phyloP scores from a whole-genome alignment of 2,329 filamentous ascomycete genomes.

The Scedosporium boydii region DNA sequence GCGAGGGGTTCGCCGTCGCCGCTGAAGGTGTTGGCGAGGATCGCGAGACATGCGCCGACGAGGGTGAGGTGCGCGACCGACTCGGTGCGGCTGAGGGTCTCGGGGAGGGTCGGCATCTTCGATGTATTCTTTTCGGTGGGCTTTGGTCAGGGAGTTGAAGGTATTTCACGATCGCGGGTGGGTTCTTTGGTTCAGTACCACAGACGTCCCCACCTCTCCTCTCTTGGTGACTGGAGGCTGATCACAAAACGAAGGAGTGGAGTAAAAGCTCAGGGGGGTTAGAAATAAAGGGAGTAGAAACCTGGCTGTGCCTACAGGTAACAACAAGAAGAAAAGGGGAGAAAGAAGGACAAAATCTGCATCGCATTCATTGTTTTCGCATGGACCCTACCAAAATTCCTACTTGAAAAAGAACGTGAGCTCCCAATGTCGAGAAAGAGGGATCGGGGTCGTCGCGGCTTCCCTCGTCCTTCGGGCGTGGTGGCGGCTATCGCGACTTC shows the following conservation, averaged over 20 bases:
- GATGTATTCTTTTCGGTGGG: background rate
- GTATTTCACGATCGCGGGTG: too few species aligned
- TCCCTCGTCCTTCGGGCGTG: background rate
- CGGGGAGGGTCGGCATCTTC: slow-evolving; percentile 10
- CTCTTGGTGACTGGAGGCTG: too few species aligned
- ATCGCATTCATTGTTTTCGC: background rate
- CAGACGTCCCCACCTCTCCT: too few species aligned
- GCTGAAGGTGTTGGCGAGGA: slow-evolving; percentile 73
- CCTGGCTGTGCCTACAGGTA: background rate
- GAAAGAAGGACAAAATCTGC: background rate
- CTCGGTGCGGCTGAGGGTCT: slow-evolving; percentile 41
- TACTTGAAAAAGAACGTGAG: background rate
- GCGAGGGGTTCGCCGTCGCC: slow-evolving; percentile 83
- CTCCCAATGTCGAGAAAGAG: background rate
- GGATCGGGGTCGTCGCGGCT: background rate
- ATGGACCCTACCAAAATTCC: background rate
- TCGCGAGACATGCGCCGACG: slow-evolving; percentile 56
- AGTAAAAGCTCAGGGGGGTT: background rate
- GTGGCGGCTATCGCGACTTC: background rate
- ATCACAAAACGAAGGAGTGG: background rate
- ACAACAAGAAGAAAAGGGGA: background rate
- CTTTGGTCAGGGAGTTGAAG: background rate
- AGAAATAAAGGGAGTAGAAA: background rate
- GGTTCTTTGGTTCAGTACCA: too few species aligned
- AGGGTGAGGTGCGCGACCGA: slow-evolving; percentile 50